A percentile compares a stretch with the other conserved stretches of the same genome.
Conservation (phyloP, 2,329 filamentous ascomycete genomes). For the Botrytis porri region DNA sequence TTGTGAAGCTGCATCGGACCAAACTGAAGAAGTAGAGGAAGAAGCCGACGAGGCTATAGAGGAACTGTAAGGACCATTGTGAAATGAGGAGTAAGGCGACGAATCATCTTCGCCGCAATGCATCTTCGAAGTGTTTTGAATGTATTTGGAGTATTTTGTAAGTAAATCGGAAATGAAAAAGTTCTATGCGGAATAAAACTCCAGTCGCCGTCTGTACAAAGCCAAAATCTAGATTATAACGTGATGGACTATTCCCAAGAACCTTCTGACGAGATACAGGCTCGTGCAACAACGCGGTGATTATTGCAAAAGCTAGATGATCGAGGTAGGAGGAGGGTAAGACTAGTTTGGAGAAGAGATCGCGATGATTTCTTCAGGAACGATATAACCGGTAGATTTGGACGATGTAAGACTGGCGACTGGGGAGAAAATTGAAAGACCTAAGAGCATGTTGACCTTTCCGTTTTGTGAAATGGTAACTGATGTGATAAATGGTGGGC, state of each 20-base stretch:
- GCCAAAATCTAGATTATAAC: constrained; percentile 46
- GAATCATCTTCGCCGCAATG: constrained; percentile 52
- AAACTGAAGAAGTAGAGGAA: constrained; percentile 73
- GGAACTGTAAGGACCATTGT: constrained; percentile 62
- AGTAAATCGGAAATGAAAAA: constrained; percentile 1
- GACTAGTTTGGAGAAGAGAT: constrained; percentile 42
- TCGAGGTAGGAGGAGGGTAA: constrained; percentile 43
- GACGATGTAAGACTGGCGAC: constrained; percentile 59
- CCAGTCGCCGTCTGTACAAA: constrained; percentile 56
- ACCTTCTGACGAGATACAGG: constrained; percentile 44
- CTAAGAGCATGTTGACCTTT: constrained; percentile 56
- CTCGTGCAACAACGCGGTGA: constrained; percentile 38
- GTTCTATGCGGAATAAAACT: constrained; percentile 38
- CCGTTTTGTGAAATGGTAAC: constrained; percentile 36
- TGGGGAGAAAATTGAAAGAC: constrained; percentile 50
- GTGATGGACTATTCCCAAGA: constrained; percentile 41
- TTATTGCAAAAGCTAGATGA: constrained; percentile 43
- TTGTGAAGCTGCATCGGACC: constrained; percentile 70
- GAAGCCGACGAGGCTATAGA: constrained; percentile 73
- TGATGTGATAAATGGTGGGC: constrained; percentile 36
- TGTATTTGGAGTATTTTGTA: constrained; percentile 41
- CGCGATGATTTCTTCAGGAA: constrained; percentile 48
- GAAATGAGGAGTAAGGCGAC: constrained; percentile 50
- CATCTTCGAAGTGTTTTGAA: constrained; percentile 50
- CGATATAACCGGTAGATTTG: constrained; percentile 54